These are phyloP conservation scores for Talaromyces islandicus DNA, from an alignment of 2,329 filamentous ascomycete genomes.

Conservation along the genomic window DNA sequence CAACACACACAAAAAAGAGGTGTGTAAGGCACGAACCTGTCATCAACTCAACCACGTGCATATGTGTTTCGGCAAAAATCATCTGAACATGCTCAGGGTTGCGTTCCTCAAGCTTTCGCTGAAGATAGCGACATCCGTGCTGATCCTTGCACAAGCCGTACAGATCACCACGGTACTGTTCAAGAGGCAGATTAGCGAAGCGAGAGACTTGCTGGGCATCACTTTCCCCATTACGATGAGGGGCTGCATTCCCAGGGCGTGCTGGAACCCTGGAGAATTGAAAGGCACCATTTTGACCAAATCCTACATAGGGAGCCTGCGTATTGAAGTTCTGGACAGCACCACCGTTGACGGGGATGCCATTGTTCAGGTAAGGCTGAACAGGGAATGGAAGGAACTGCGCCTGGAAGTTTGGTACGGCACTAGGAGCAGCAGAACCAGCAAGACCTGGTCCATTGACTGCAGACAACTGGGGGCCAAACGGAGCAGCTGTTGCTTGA, in stretches of 20 bases:
- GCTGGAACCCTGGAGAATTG: conserved; percentile 66
- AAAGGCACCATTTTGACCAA: conserved; percentile 45
- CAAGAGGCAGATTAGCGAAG: conserved; percentile 76
- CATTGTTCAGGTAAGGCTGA: conserved; percentile 51
- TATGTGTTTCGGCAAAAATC: conserved; percentile 90
- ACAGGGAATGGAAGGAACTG: conserved; percentile 47
- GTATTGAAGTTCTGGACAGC: conserved; percentile 43
- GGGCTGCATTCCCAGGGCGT: conserved; percentile 47
- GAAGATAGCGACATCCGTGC: conserved; percentile 91
- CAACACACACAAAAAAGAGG: background rate
- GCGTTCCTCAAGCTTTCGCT: conserved; percentile 93
- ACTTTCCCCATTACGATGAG: conserved; percentile 50
- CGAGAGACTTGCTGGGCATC: conserved; percentile 61
- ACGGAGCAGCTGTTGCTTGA: conserved; percentile 73
- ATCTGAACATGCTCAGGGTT: conserved; percentile 76
- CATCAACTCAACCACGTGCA: conserved; percentile 95
- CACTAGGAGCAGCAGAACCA: conserved; percentile 23
- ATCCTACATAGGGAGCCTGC: conserved; percentile 51
- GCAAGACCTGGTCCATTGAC: conserved; percentile 22
- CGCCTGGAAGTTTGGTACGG: conserved; percentile 28
- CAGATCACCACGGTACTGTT: conserved; percentile 75
- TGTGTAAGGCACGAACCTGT: conserved; percentile 49
- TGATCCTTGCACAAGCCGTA: conserved; percentile 95
- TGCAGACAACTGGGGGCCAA: conserved; percentile 57
- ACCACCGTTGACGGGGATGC: conserved; percentile 30